These are phyloP conservation scores for Neurospora africana DNA, from an alignment of 495 filamentous ascomycete genomes.

Conservation along the genomic window DNA sequence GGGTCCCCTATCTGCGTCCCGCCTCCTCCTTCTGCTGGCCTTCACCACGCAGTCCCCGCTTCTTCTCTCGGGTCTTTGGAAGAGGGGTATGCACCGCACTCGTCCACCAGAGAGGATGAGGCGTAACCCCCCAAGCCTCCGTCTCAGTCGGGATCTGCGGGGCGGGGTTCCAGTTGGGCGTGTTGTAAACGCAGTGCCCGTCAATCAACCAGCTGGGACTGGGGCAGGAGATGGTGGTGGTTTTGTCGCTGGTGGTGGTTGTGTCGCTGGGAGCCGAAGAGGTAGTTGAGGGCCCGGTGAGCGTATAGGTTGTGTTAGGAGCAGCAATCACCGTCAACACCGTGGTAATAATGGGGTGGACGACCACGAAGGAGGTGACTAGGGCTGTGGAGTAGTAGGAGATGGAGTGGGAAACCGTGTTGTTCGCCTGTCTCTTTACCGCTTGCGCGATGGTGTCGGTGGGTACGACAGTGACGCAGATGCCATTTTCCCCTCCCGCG, in stretches of 20 bases:
- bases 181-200: not conserved
- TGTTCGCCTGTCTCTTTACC: not conserved
- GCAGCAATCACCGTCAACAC: not conserved
- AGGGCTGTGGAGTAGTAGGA: not conserved
- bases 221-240: not conserved
- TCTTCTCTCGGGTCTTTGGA: not conserved
- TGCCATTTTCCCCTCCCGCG: not conserved
- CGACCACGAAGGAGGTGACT: not conserved
- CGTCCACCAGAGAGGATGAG: not conserved
- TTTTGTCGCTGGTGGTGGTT: not conserved
- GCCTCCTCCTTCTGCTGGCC: no score
- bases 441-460: not conserved
- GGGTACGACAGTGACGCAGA: not conserved
- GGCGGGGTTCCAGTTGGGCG: not conserved
- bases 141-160: not conserved
- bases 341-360: not conserved
- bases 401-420: not conserved
- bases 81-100: not conserved
- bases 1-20: no score
- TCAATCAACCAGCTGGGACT: not conserved
- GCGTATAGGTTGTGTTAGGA: not conserved
- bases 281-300: not conserved
- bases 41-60: not conserved
- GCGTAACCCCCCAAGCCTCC: not conserved
- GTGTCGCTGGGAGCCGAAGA: no score